Evolutionary conservation across 345 rosid genomes (phyloP), one percentile per base, ranked within the genome.

Genomic region (Cardiospermum halicacabum): DNA sequence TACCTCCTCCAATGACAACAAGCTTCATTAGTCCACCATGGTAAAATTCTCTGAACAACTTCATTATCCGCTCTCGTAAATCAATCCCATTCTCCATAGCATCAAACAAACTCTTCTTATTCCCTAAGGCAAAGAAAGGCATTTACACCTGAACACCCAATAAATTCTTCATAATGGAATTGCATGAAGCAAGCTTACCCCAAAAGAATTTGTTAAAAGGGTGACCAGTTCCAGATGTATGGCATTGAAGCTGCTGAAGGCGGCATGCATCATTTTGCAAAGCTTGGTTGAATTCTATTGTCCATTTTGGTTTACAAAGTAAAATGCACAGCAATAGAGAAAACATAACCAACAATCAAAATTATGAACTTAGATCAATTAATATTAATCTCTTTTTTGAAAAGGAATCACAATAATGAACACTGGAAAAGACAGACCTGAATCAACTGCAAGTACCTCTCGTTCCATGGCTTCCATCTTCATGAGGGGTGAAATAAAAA

Each of bases 1-100:
- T 79, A 89, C 99, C 99, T 75, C 97, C 99, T 58, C 99, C 99
- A 62, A 94, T 91, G 69, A 94, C 91, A 77, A 87, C 97, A 58
- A 94, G 83, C 77, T 91, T 94, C 99, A 94, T 94, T 72, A 84
- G 64, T 62, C 92, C 93, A 74, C 99, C 96, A 64, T 85, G 86
- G 71, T 94, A 91, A 77, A 81, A 78, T 50, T 85, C 81, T 58
- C 69, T 70, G 69, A 87, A 94, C 74, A 89, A 61, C 75, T 84
- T 81, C 74, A 84, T 15, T 64, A 94, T 85, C 32, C 77, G 82
- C 57, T 87, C 89, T 64, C 90, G 87, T 72, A 94, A 78, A 80
- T 94, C 74, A 74, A 94, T 65, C 69, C 97, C 96, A 65, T 79
- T 94, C 71, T 85, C 95, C 73, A 77, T 82, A 49, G 97, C 97